A percentile compares a stretch with the other conserved stretches of the same genome.
Evolutionary conservation across 2,329 filamentous ascomycete genomes (phyloP).

Genomic region (Rosellinia necatrix): DNA sequence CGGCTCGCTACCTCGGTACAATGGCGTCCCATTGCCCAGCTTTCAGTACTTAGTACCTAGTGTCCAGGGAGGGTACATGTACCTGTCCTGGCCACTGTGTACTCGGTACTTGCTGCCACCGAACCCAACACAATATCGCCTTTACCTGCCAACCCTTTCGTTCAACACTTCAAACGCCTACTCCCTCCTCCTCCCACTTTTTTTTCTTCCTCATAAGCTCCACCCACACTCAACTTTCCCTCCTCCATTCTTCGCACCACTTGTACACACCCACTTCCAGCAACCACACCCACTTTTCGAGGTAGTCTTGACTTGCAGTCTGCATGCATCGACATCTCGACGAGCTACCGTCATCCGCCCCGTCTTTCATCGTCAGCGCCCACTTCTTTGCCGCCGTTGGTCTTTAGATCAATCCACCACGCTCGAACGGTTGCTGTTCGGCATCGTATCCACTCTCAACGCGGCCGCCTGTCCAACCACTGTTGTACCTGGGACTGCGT

Average conservation of each 20-base stretch:
- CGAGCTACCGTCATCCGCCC: constrained; percentile 38
- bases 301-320: constrained; percentile 40
- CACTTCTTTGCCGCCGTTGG: constrained; percentile 34
- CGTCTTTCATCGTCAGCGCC: constrained; percentile 33
- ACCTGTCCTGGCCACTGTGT: too few relatives aligned
- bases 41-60: not conserved
- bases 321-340: constrained; percentile 41
- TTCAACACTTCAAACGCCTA: constrained; percentile 10
- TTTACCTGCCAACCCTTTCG: constrained; percentile 23
- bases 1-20: constrained; percentile 5
- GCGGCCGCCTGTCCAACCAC: constrained; percentile 24
- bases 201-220: constrained; percentile 25
- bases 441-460: constrained; percentile 39
- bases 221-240: constrained; percentile 25
- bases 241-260: constrained; percentile 19
- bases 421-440: constrained; percentile 36
- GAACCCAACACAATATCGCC: constrained; percentile 10
- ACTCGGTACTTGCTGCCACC: constrained; percentile 13
- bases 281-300: constrained; percentile 32
- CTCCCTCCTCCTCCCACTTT: constrained; percentile 24
- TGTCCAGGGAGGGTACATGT: not conserved
- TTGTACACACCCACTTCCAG: constrained; percentile 28
- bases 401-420: constrained; percentile 32
- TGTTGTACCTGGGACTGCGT: constrained; percentile 34
- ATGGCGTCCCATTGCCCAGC: not conserved